Conservation (phyloP, 179 eudicot species). For the Camellia oleifera region DNA sequence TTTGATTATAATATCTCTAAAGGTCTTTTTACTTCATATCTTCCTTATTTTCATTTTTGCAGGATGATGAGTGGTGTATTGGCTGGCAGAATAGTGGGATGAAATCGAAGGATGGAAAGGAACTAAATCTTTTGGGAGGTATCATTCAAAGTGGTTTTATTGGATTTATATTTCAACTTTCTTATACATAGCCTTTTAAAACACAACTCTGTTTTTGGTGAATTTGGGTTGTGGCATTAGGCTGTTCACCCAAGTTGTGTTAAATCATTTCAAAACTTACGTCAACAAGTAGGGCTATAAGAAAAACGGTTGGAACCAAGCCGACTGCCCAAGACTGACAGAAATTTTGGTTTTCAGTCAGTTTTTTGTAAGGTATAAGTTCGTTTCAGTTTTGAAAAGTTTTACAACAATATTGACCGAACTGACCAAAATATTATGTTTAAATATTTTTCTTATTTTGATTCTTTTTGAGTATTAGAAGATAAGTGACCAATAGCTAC, state of each 20-base stretch:
- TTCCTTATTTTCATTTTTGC: slow-evolving; percentile 15
- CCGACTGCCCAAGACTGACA: no score
- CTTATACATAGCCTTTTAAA: background rate
- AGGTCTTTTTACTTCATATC: background rate
- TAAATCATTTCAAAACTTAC: background rate
- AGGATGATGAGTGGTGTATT: slow-evolving; percentile 61
- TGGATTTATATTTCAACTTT: background rate
- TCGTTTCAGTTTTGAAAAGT: no score
- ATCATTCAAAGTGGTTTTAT: slow-evolving; percentile 5
- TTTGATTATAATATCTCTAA: background rate
- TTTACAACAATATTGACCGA: no score
- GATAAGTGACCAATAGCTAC: no score
- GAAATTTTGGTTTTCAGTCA: no score
- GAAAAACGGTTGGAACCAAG: no score
- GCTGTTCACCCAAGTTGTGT: background rate
- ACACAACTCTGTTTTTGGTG: background rate
- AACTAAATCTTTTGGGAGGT: slow-evolving; percentile 82
- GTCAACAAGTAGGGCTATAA: background rate
- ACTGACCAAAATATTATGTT: no score
- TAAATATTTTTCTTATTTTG: no score
- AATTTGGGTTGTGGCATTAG: background rate
- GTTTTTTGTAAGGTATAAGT: no score
- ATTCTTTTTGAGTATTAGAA: no score
- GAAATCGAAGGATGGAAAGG: slow-evolving; percentile 49
- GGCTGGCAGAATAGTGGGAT: slow-evolving; percentile 69